Percentiles rank a stretch among this genome's conserved stretches.
phyloP scores from a whole-genome alignment of 2,329 filamentous ascomycete genomes.

The Pseudodiploospora longispora region DNA sequence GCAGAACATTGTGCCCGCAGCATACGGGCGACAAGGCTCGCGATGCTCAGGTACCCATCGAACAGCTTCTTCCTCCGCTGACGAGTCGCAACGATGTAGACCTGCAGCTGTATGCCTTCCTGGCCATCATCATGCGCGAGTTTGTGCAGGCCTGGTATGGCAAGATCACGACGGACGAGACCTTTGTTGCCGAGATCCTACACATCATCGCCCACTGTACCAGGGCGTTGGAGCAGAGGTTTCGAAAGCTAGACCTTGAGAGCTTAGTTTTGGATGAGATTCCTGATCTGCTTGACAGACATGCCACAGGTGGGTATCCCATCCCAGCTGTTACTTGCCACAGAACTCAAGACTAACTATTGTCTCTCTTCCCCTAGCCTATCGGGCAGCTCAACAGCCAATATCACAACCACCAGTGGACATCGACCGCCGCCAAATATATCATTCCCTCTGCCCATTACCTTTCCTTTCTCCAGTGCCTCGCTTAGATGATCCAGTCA shows the following conservation, averaged over 20 bases:
- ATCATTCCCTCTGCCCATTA: constrained; percentile 76
- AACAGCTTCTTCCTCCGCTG: constrained; percentile 78
- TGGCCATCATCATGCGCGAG: constrained; percentile 82
- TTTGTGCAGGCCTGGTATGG: constrained; percentile 91
- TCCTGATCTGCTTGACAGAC: constrained; percentile 69
- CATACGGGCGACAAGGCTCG: constrained; percentile 50
- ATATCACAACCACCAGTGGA: constrained; percentile 51
- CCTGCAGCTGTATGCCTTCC: constrained; percentile 82
- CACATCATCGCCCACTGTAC: constrained; percentile 91
- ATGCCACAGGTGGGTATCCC: constrained; percentile 61
- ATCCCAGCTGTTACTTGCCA: background rate
- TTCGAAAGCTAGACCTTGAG: constrained; percentile 76
- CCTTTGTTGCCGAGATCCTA: constrained; percentile 79
- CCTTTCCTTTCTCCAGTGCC: constrained; percentile 75
- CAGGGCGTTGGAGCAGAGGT: constrained; percentile 74
- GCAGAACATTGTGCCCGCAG: constrained; percentile 74
- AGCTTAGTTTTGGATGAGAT: constrained; percentile 80
- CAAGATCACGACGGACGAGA: constrained; percentile 83
- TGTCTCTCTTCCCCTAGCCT: constrained; percentile 45
- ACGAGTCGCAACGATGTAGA: constrained; percentile 94
- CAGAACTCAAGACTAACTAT: background rate
- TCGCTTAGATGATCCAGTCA: constrained; percentile 39
- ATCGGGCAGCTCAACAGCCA: constrained; percentile 57
- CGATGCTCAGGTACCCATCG: constrained; percentile 48
- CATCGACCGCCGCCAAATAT: constrained; percentile 59